Conservation (phyloP, 805 yeast genomes). For the Ogataea paradorogensis region DNA sequence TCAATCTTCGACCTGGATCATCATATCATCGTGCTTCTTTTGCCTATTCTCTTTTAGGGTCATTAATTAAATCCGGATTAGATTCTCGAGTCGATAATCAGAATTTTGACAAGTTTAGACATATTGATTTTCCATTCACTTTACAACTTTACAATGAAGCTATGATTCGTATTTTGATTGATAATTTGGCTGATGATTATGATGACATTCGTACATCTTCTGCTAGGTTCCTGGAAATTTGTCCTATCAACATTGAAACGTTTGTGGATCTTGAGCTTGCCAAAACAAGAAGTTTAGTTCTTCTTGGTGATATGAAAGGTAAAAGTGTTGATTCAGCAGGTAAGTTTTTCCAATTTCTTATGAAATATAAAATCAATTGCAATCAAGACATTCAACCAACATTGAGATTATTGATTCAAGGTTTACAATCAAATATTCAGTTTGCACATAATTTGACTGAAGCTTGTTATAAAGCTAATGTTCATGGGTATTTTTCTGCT, state of each 20-base stretch:
- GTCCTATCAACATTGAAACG: conserved; percentile 36
- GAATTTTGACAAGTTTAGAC: conserved; percentile 40
- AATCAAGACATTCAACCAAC: conserved; percentile 23
- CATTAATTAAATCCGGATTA: conserved; percentile 53
- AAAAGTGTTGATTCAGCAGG: conserved; percentile 82
- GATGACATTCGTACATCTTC: conserved; percentile 69
- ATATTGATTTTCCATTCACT: conserved; percentile 47
- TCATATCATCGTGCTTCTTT: conserved; percentile 53
- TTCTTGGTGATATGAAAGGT: conserved; percentile 44
- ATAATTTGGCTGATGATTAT: conserved; percentile 65
- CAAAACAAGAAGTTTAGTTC: conserved; percentile 22
- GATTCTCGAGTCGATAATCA: conserved; percentile 42
- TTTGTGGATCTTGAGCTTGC: conserved; percentile 22
- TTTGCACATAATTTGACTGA: conserved; percentile 37
- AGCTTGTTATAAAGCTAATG: conserved; percentile 48
- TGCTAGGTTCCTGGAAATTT: conserved; percentile 42
- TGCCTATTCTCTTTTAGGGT: conserved; percentile 45
- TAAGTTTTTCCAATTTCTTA: conserved; percentile 53
- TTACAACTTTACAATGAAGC: conserved; percentile 40
- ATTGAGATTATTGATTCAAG: conserved; percentile 32
- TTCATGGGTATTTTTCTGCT: conserved; percentile 72
- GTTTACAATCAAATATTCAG: conserved; percentile 34
- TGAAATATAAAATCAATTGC: conserved; percentile 27
- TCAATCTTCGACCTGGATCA: conserved; percentile 47
- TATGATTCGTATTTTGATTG: conserved; percentile 50